phyloP scores from a whole-genome alignment of 1,139 yeast species.

The Pichia sp. region DNA sequence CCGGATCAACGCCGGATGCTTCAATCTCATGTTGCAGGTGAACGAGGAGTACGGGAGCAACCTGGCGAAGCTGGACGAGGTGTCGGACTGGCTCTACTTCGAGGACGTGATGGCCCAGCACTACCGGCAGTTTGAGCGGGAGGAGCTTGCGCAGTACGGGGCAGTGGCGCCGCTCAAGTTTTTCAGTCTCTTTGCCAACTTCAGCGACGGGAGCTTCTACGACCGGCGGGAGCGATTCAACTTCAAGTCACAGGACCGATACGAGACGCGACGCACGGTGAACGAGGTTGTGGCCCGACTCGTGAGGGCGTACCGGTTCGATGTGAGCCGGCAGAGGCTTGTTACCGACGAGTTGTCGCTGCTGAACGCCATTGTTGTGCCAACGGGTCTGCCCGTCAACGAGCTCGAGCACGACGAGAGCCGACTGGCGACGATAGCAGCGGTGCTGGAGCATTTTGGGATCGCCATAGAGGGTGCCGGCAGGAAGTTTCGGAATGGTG shows the following conservation, averaged over 20 bases:
- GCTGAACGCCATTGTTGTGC: slow-evolving; percentile 44
- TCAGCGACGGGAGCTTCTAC: slow-evolving; percentile 42
- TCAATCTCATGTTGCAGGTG: slow-evolving; percentile 45
- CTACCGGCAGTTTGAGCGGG: slow-evolving; percentile 33
- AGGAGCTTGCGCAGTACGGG: slow-evolving; percentile 54
- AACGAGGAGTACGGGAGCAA: slow-evolving; percentile 49
- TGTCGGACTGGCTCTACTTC: slow-evolving; percentile 77
- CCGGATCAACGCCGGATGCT: slow-evolving; percentile 69
- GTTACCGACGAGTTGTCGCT: slow-evolving; percentile 42
- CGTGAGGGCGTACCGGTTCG: slow-evolving; percentile 5
- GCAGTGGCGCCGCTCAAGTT: slow-evolving; percentile 60
- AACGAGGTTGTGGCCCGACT: slow-evolving; percentile 20
- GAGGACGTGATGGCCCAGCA: slow-evolving; percentile 48
- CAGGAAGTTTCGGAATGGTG: background rate
- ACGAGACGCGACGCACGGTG: slow-evolving; percentile 24
- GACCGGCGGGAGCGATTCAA: slow-evolving; percentile 17
- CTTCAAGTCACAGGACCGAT: slow-evolving; percentile 15
- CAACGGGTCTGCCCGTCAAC: slow-evolving; percentile 28
- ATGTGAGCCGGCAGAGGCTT: slow-evolving; percentile 12
- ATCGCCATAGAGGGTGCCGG: slow-evolving; percentile 10
- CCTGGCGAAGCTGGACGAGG: slow-evolving; percentile 52
- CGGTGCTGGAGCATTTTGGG: slow-evolving; percentile 3
- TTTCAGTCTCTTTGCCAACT: slow-evolving; percentile 53
- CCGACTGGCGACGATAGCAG: slow-evolving; percentile 4
- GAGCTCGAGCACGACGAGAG: slow-evolving; percentile 29